Evolutionary conservation across 768 basidiomycete genomes (phyloP), one percentile per base, ranked within the genome.

Genomic region (Suillus ampliporus): DNA sequence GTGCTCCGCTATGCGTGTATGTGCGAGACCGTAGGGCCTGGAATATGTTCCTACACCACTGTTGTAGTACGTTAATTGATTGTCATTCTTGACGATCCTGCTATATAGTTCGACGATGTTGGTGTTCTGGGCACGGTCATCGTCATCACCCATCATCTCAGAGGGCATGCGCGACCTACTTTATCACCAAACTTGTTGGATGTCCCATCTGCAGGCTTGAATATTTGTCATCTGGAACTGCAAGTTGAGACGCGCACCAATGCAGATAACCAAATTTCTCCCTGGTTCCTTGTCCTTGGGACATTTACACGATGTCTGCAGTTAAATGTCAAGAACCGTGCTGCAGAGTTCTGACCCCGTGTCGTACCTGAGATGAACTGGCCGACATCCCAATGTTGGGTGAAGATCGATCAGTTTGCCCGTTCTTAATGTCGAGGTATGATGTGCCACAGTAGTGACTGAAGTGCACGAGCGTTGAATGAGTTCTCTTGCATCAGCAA

Each of bases 21-120:
- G 48, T 19, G 9, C 28, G 11, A 37, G 37, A 37, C 65, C 61
- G 9, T 60, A 58, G 6, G 71, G 68, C 50, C 67, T 71, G 19
- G 74, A 75, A 59, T 72, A 73, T 3, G 80, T 66, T 4, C 79
- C 79, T 19, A 80, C 75, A 8, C 79, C 79, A 50, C 80, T 80
- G 58, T 75, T 76, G 63, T 80, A 80, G 58, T 80, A 80, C 7
- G 79, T 77, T 38, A 77, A 69, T 46, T 80, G 80, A 0, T 58
- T 60, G 3, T 72, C 67, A 48, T 64, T 63, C 64, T 80, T 80
- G n/a, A 65, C 65, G 34, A 80, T 66, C n/a, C 69, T 72, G 58
- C 69, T 73, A 57, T 78, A 79, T 13, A 80, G 68, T 51, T 80
- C 79, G 58, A 81, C 63, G 40, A 81, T 77, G 60, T 80, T 79